Percentiles rank a stretch among this genome's conserved stretches.
phyloP scores from a whole-genome alignment of 805 yeast species.

The Groenewaldozyma salmanticensis region DNA sequence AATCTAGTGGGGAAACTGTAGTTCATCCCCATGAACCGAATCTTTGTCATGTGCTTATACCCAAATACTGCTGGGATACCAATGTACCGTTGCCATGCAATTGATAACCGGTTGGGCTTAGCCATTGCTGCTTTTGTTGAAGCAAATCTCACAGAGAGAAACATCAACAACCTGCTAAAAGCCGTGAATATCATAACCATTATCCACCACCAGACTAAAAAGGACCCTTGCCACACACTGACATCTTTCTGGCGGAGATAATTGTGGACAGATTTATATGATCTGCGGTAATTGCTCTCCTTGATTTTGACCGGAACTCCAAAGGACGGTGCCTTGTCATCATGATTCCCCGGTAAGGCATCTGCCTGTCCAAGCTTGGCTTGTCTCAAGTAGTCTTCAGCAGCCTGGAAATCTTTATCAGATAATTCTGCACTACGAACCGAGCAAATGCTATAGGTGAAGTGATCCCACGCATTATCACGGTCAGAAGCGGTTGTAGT shows the following conservation, averaged over 20 bases:
- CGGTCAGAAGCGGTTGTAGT: conserved; percentile 15
- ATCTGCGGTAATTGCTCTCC: conserved; percentile 4
- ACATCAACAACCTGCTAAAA: conserved; percentile 6
- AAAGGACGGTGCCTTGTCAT: conserved; percentile 1
- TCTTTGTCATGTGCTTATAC: conserved; percentile 23
- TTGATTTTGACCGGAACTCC: conserved; percentile 8
- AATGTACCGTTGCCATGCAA: conserved; percentile 22
- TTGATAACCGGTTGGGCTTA: conserved; percentile 12
- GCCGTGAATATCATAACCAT: conserved; percentile 14
- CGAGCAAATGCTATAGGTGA: conserved; percentile 19
- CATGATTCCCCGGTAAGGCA: conserved; percentile 8
- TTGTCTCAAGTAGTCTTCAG: conserved; percentile 11
- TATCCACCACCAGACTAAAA: conserved; percentile 25
- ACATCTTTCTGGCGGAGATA: conserved; percentile 20
- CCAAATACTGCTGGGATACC: conserved; percentile 31
- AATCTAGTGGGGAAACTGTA: conserved; percentile 42
- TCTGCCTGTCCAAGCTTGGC: conserved; percentile 10
- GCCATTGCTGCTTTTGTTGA: conserved; percentile 18
- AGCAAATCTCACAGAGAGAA: conserved; percentile 14
- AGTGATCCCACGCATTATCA: conserved; percentile 26
- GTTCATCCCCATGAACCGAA: conserved; percentile 16
- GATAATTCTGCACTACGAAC: conserved; percentile 10
- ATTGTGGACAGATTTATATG: conserved; percentile 10
- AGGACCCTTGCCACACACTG: conserved; percentile 25
- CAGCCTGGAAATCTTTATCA: conserved; percentile 10